Percentiles rank a stretch among this genome's conserved stretches.
These are phyloP conservation scores for Serendipita sp. DNA, from an alignment of 1,284 basidiomycete species.

Conservation along the genomic window DNA sequence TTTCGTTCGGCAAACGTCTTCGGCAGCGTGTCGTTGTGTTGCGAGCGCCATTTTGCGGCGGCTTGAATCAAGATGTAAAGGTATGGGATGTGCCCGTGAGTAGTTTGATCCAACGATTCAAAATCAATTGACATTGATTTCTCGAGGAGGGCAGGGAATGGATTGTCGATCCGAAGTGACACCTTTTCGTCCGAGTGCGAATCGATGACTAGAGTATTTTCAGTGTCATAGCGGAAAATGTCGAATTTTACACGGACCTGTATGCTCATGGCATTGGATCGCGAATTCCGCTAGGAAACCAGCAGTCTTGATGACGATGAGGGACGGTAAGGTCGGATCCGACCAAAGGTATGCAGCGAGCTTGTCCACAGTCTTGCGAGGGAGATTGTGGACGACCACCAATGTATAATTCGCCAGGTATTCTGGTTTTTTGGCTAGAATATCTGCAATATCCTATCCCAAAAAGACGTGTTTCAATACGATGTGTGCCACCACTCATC, in stretches of 20 bases:
- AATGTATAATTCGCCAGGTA: conserved; percentile 53
- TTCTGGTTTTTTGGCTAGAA: conserved; percentile 40
- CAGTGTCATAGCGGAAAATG: conserved; percentile 16
- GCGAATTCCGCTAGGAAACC: conserved; percentile 83
- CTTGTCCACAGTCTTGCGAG: conserved; percentile 37
- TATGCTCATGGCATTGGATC: conserved; percentile 76
- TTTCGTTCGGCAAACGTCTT: conserved; percentile 54
- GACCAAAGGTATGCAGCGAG: conserved; percentile 60
- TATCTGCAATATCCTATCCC: conserved; percentile 32
- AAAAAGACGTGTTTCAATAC: not conserved
- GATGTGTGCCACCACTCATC: not conserved
- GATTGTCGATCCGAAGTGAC: conserved; percentile 76
- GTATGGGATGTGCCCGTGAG: conserved; percentile 79
- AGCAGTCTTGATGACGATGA: conserved; percentile 66
- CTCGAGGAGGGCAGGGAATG: conserved; percentile 69
- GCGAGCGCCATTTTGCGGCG: conserved; percentile 57
- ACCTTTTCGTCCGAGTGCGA: conserved; percentile 78
- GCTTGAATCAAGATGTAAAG: conserved; percentile 75
- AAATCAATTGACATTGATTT: conserved; percentile 63
- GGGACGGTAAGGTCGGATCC: conserved; percentile 39
- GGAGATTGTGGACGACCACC: conserved; percentile 73
- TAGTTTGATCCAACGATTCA: conserved; percentile 63
- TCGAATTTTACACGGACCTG: conserved; percentile 36
- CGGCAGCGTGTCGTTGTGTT: conserved; percentile 57
- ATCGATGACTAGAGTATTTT: conserved; percentile 58